phyloP scores from a whole-genome alignment of 306 rosid genomes.

The Mucuna pruriens region DNA sequence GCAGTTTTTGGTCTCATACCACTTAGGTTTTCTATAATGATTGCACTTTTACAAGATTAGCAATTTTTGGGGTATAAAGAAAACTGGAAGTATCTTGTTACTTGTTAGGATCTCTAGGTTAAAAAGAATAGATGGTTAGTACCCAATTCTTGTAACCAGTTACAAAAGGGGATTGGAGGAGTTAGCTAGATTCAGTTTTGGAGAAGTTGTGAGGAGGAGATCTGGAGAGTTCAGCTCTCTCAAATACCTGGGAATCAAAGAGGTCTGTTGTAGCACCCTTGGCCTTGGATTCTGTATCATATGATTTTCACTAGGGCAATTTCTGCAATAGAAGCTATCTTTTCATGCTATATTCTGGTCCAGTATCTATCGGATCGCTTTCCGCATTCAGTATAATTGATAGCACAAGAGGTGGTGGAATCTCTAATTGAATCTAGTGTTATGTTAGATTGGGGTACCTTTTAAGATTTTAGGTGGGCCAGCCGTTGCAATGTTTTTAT shows the following conservation, averaged over 20 bases:
- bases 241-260: background rate
- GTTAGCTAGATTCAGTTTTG: background rate
- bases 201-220: background rate
- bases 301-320: background rate
- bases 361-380: background rate
- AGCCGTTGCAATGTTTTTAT: slow-evolving; percentile 17
- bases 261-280: background rate
- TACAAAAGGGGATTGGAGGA: background rate
- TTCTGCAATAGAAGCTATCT: background rate
- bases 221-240: background rate
- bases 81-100: background rate
- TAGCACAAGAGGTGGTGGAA: background rate
- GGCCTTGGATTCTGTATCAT: background rate
- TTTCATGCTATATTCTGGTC: background rate
- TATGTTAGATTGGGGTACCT: background rate
- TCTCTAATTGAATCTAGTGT: background rate
- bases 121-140: background rate
- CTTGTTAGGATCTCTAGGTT: background rate
- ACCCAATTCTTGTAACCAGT: background rate
- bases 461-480: background rate
- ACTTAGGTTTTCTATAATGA: background rate
- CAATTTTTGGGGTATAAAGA: background rate
- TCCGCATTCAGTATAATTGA: background rate
- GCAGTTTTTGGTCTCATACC: background rate
- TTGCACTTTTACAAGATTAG: background rate